Evolutionary conservation across 2,329 filamentous ascomycete species (phyloP).

Genomic region (Erysiphe pulchra): DNA sequence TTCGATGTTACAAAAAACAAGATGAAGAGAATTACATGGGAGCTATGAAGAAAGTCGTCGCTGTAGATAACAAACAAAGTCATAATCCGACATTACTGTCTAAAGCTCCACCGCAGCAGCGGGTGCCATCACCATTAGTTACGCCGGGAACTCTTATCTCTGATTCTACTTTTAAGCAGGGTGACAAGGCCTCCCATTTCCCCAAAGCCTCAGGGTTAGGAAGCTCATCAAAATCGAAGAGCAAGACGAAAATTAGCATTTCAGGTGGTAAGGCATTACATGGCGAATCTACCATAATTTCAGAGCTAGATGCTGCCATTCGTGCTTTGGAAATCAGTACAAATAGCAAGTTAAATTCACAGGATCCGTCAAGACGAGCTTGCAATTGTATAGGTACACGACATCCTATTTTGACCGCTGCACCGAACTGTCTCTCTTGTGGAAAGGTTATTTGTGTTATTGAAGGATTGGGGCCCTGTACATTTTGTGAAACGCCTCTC

Average conservation of each 20-base stretch:
- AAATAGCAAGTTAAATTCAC: conserved; percentile 41
- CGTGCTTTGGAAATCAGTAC: conserved; percentile 75
- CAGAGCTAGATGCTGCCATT: conserved; percentile 57
- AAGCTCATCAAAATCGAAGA: conserved; percentile 18
- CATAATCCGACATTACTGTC: conserved; percentile 4
- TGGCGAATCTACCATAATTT: conserved; percentile 47
- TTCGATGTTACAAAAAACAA: conserved; percentile 41
- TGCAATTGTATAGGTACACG: conserved; percentile 76
- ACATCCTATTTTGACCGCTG: conserved; percentile 71
- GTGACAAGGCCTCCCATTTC: conserved; percentile 22
- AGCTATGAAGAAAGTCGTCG: conserved; percentile 14
- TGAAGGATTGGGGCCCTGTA: conserved; percentile 83
- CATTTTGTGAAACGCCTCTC: conserved; percentile 57
- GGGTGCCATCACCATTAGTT: conserved; percentile 25
- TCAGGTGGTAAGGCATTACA: conserved; percentile 62
- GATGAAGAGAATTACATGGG: conserved; percentile 46
- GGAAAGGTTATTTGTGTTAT: conserved; percentile 91
- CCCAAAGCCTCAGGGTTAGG: conserved; percentile 16
- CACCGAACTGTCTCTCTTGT: conserved; percentile 77
- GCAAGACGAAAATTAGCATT: conserved; percentile 41
- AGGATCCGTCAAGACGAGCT: conserved; percentile 30
- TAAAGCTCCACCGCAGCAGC: conserved; percentile 14
- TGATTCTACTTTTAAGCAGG: conserved; percentile 27
- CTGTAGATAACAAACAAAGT: too few species aligned
- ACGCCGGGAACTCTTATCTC: conserved; percentile 52